Base-by-base conservation (phyloP, 2,329 filamentous ascomycete genomes). In the Helminthosporium solani region DNA sequence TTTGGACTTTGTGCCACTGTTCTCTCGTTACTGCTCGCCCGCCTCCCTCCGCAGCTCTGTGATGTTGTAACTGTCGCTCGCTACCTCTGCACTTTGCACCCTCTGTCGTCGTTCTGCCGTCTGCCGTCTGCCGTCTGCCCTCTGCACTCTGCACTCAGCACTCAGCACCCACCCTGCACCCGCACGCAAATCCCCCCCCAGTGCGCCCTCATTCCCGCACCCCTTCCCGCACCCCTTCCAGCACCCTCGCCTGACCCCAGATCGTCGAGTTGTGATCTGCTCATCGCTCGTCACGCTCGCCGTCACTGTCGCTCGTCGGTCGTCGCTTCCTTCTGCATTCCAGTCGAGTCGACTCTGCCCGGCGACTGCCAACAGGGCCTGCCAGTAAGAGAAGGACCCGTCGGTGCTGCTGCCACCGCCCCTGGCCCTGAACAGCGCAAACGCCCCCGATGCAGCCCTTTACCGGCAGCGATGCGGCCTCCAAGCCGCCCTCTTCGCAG, bases 391-490 rank as follows among this genome's bases (percentile, higher is more conserved):
- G 28, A 18, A 18, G 20, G 25, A 34, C 42, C 36, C 30, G 42
- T 38, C 48, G 47, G 49, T 43, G 51, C 51, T 44, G 23, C 23
- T 25, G 23, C 23, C 23, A 25, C 23, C 9, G 23, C 31, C 42
- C 40, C 46, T 38, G 33, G 33, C 18, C 25, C 8, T 5, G 5
- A 31, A 3, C 14, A 31, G 28, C 8, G 28, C 28, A 14, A 14
- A 12, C 5, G 14, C 28, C 53, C 46, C 47, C n/a, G n/a, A 61
- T 62, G 58, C 51, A 43, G 33, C 40, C 49, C 19, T 57, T 41
- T 23, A 46, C 33, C 47, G 40, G 42, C 40, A 40, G 46, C 43
- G 49, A 55, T 33, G 42, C 40, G 36, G 44, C 38, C n/a, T 18
- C 47, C 25, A 54, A 50, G 46, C 60, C 44, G 23, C 53, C 49